Evolutionary conservation across 2,329 filamentous ascomycete species (phyloP), one percentile per base, ranked within the genome.

Genomic region (Cyclaneusma minus): DNA sequence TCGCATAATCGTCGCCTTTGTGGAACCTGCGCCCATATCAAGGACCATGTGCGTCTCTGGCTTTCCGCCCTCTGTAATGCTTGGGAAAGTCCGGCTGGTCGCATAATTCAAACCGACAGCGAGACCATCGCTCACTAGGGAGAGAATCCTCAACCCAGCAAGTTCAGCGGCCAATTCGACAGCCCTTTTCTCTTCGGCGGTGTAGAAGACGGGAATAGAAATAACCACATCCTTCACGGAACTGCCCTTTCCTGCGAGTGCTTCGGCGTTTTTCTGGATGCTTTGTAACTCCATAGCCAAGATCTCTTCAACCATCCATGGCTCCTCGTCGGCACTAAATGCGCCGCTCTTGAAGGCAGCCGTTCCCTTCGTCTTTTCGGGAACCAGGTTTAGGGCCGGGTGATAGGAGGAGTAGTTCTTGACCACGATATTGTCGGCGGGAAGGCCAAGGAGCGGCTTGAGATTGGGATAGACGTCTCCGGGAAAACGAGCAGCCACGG

Each of bases 71-170:
- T 89, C 75, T 29, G 70, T 79, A 33, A 89, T 62, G 41, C 70
- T 83, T 19, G 85, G 83, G 52, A 95, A 98, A 10, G 79, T 83
- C 43, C 89, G 72, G 44, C 70, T 79, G 15, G 84, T 94, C 22
- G 89, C 89, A 51, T 95, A 98, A 56, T 98, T 91, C 39, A 98
- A 56, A 14, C 84, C 89, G 31, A 98, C 87, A 16, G 89, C 84
- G 34, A 94, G 56, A 10, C 85, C 85, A 47, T 98, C 89, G 38
- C 77, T 89, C 37, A 98, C 66, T 32, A 95, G 59, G 28, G 75
- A 74, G 39, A 94, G 65, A 8, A 94, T 74, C 43, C 82, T 83
- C 39, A 98, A 60, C 9, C 84, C 87, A 6, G 89, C 85, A 44
- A 98, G 60, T 29, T 89, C 74, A 8, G 85, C 85, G 7, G 89